Conservation (phyloP, 2,329 filamentous ascomycete species). For the Orbilia ellipsospora region DNA sequence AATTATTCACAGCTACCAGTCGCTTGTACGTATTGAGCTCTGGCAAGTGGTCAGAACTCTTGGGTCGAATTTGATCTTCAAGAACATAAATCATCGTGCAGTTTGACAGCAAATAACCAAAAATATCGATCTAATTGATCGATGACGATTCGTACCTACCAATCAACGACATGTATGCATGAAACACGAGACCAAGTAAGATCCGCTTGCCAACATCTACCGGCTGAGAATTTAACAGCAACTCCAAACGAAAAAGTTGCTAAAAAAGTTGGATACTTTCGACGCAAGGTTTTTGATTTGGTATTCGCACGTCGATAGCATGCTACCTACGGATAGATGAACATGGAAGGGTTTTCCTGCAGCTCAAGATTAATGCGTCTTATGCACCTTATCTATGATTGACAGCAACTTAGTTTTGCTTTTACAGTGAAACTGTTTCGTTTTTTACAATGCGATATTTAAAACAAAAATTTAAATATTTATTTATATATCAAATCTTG, state of each 20-base stretch:
- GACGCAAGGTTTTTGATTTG: background rate
- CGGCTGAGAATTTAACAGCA: background rate
- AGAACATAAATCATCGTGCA: slow-evolving; percentile 3
- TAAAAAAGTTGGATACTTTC: background rate
- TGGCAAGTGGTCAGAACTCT: background rate
- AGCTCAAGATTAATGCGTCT: background rate
- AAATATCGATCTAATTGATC: background rate
- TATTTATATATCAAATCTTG: no score
- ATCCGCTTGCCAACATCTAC: background rate
- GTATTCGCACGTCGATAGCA: slow-evolving; percentile 1
- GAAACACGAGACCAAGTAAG: no score
- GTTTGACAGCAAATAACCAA: slow-evolving; percentile 7
- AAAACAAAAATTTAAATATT: no score
- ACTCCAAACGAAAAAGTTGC: background rate
- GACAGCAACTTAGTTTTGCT: no score
- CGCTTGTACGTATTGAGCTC: background rate
- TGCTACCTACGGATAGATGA: background rate
- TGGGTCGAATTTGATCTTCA: slow-evolving; percentile 7
- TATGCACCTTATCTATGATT: background rate
- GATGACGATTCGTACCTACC: no score
- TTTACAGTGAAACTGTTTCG: no score
- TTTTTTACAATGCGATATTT: no score
- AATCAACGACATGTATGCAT: no score
- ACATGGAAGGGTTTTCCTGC: background rate
- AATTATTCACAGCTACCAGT: background rate